phyloP scores from a whole-genome alignment of 179 eudicot species.

The Silene coronaria region DNA sequence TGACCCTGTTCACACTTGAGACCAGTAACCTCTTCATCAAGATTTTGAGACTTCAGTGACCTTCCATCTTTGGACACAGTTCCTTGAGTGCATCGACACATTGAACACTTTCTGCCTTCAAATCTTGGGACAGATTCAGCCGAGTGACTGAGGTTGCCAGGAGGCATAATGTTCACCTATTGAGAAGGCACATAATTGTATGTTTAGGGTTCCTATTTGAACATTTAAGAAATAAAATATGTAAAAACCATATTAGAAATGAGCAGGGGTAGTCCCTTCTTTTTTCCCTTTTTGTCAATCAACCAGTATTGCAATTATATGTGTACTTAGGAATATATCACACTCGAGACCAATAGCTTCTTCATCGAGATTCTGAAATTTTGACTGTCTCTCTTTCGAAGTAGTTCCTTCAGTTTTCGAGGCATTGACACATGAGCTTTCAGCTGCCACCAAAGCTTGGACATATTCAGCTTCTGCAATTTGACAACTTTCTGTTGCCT shows the following conservation, averaged over 20 bases:
- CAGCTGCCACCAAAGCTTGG: constrained; percentile 27
- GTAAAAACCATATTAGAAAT: background rate
- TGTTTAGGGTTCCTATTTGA: background rate
- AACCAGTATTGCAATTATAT: background rate
- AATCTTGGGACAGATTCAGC: constrained; percentile 20
- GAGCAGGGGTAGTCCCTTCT: background rate
- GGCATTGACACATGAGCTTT: constrained; percentile 11
- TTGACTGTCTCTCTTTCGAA: constrained; percentile 31
- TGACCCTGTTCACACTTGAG: background rate
- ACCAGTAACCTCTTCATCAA: constrained; percentile 27
- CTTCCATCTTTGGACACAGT: constrained; percentile 32
- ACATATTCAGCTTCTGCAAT: constrained; percentile 11
- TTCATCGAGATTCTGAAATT: constrained; percentile 28
- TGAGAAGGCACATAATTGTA: background rate
- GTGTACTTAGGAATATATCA: background rate
- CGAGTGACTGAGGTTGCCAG: constrained; percentile 11
- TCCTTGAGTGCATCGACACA: constrained; percentile 25
- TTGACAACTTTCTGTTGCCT: constrained; percentile 16
- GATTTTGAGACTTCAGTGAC: constrained; percentile 27
- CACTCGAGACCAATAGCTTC: constrained; percentile 17
- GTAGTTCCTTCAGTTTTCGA: constrained; percentile 23
- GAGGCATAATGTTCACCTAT: constrained; percentile 27
- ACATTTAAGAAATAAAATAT: background rate
- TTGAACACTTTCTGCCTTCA: constrained; percentile 21
- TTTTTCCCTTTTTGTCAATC: background rate